Evolutionary conservation across 2,329 filamentous ascomycete species (phyloP), one percentile per base, ranked within the genome.

Genomic region (Zopfia rhizophila): DNA sequence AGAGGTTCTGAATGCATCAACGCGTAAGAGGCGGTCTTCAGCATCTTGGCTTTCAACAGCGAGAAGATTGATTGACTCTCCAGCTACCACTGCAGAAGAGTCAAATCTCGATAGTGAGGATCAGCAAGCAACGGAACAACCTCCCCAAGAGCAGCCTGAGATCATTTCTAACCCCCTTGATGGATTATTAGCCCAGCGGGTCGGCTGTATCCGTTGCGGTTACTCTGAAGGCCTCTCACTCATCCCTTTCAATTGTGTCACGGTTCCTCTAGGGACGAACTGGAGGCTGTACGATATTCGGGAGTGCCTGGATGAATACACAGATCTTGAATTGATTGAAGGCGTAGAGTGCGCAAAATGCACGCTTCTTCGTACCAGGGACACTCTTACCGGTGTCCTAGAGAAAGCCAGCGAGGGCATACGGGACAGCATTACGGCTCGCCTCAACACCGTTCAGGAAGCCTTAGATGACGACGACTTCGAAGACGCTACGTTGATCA

Each of bases 221-320:
- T 88, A 89, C 72, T 91, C 90, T 0, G 91, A 96, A 60, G 92
- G 92, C 1, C 79, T 97, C 11, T 91, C 89, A 1, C 84, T 97
- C 74, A 95, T 91, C 14, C 91, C 91, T 0, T 97, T 97, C 78
- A 97, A 94, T 65, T 97, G 91, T 63, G 76, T 97, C 33, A 97
- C 93, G 0, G 82, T 97, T 0, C 91, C 88, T 24, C 82, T 97
- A 2, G 90, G 89, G 1, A 74, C 80, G 4, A 79, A 81, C 35
- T 80, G 78, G 53, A 46, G 40, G 17, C 76, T 81, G 13, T 90
- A 92, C 62, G 83, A 91, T 50, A 74, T 97, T 0, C 85, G 86
- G 45, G 87, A 94, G 48, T 87, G 91, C 43, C 75, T 99, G 14
- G 88, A 95, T 65, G 86, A 91, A 16, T 96, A 93, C 66, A 94